Evolutionary conservation across 306 rosid genomes (phyloP), one percentile per base, ranked within the genome.

Genomic region (Vicia sativa): DNA sequence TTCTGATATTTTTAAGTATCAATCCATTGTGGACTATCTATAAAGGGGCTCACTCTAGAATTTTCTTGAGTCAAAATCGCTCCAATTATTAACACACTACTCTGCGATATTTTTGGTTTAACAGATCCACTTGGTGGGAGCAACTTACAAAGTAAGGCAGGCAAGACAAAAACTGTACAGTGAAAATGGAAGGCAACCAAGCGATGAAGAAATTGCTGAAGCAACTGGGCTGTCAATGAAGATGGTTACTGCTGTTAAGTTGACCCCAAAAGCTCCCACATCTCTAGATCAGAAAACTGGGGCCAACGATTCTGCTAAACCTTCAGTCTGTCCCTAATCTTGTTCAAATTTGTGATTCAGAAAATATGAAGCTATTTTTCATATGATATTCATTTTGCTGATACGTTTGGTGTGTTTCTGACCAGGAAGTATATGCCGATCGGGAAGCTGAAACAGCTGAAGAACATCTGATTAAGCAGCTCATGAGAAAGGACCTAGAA

Each of bases 71-170:
- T 56, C 50, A 8, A 26, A 66, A 63, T 69, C 39, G 25, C 29
- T 55, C 55, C 21, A 6, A 55, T 62, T 46, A 67, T 54, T 74
- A 67, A 71, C 29, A 12, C 44, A 56, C 64, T 61, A 59, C 25
- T 11, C 68, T 59, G 29, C 38, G 68, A 63, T 70, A 14, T 62
- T 76, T 77, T 70, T 77, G 75, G 69, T 52, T 65, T 62, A 67
- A 77, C 86, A 93, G 98, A 82, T 88, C 72, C 91, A 93, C 87
- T 90, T 93, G 95, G 97, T 90, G 83, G 97, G 91, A 83, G 97
- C 97, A 9, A 79, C 90, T 42, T 93, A 93, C 62, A 87, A 84
- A 82, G 98, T 93, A 68, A 93, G 78, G 78, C 95, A 85, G 82
- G 98, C 97, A 54, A 88, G 81, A 78, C 88, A 86, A 85, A 89